Conservation (phyloP, 1,284 basidiomycete species). For the Ganoderma sinense region DNA sequence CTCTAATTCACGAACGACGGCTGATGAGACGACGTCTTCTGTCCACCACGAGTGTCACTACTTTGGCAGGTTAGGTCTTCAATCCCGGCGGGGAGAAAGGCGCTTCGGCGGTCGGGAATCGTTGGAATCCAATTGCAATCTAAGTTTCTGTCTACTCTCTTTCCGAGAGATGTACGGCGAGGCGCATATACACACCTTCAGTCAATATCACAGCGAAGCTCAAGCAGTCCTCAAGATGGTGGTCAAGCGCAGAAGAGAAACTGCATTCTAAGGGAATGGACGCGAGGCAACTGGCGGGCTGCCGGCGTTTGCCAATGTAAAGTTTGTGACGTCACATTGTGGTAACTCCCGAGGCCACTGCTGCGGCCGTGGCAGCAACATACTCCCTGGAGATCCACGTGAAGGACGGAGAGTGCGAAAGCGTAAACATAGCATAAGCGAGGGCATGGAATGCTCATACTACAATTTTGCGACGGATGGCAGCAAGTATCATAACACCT, state of each 20-base stretch:
- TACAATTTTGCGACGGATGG: slow-evolving; percentile 44
- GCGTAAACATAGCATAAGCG: slow-evolving; percentile 46
- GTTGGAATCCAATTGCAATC: not conserved
- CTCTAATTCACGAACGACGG: not conserved
- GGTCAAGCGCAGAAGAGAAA: not conserved
- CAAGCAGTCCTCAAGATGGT: not conserved
- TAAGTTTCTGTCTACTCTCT: not conserved
- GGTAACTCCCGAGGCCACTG: not conserved
- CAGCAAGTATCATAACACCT: slow-evolving; percentile 36
- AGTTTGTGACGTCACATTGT: not conserved
- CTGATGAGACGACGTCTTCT: no score
- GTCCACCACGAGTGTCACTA: not conserved
- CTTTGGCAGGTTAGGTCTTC: not conserved
- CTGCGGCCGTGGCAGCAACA: no score
- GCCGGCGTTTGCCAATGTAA: not conserved
- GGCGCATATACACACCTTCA: slow-evolving; percentile 3
- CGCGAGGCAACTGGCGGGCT: not conserved
- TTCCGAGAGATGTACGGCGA: not conserved
- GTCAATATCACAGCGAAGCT: not conserved
- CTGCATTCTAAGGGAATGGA: not conserved
- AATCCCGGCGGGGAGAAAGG: not conserved
- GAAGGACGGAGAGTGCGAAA: slow-evolving; percentile 21
- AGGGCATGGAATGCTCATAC: slow-evolving; percentile 48
- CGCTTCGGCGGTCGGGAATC: not conserved
- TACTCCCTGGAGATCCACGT: no score